phyloP scores from a whole-genome alignment of 345 rosid species.

The Eucalyptus marginata region DNA sequence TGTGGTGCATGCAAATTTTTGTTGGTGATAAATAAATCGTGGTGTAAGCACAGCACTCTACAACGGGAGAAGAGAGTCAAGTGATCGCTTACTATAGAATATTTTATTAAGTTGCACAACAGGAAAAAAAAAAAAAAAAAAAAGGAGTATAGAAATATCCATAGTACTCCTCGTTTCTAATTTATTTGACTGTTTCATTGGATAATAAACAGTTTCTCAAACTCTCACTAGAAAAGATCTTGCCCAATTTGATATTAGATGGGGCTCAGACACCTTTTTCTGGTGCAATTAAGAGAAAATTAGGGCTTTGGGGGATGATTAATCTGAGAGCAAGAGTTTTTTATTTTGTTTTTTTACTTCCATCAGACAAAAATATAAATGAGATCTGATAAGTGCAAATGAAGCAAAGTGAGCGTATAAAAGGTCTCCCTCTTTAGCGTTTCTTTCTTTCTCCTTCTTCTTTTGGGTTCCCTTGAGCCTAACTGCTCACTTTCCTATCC shows the following conservation, averaged over 20 bases:
- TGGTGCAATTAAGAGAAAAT: not conserved
- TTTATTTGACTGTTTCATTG: not conserved
- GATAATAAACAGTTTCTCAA: not conserved
- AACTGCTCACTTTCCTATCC: too few species aligned
- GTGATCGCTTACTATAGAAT: fast-evolving
- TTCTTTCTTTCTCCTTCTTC: too few species aligned
- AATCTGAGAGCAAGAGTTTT: too few species aligned
- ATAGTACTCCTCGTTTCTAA: not conserved
- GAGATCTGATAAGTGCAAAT: too few species aligned
- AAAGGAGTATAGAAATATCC: not conserved
- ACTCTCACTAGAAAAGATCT: not conserved
- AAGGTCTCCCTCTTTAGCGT: too few species aligned
- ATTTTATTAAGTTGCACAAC: not conserved
- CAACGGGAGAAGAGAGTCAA: not conserved
- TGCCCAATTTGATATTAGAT: not conserved
- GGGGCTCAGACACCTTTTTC: fast-evolving
- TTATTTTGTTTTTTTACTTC: too few species aligned
- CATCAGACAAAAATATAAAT: too few species aligned
- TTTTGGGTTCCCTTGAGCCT: too few species aligned
- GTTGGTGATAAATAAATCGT: too few species aligned
- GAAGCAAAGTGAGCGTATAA: too few species aligned
- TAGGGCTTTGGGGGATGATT: not conserved
- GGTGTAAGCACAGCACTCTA: not conserved
- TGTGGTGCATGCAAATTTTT: not conserved
- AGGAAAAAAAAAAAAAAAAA: fast-evolving